Evolutionary conservation across 192 early-diverging fungal species (phyloP).

Genomic region (Mortierella hygrophila): DNA sequence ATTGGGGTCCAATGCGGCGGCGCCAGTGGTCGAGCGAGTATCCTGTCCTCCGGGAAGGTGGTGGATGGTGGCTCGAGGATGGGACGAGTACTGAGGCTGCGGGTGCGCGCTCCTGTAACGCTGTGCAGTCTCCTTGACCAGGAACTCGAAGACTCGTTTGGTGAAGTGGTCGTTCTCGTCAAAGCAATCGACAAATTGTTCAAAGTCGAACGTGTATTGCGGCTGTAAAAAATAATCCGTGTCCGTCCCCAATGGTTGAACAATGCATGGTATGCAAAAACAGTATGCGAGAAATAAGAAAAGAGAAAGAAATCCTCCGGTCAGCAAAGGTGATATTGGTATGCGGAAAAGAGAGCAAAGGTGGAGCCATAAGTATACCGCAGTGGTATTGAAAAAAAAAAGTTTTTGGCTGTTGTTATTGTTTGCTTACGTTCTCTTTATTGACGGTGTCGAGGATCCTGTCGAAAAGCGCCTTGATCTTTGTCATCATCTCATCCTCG

Average conservation of each 20-base stretch:
- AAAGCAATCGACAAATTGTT: conserved; percentile 51
- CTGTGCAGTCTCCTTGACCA: conserved; percentile 46
- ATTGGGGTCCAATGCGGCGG: not conserved
- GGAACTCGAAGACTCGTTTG: conserved; percentile 43
- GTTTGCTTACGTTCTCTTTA: conserved; percentile 45
- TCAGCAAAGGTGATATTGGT: not conserved
- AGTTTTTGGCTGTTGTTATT: not conserved
- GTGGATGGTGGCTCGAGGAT: conserved; percentile 30
- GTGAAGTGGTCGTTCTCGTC: conserved; percentile 48
- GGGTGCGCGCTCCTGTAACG: conserved; percentile 34
- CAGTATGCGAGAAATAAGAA: not conserved
- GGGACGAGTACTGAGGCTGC: not conserved
- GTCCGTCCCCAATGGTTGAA: conserved; percentile 1
- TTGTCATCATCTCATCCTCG: conserved; percentile 52
- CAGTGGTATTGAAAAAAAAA: not conserved
- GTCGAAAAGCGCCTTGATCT: conserved; percentile 47
- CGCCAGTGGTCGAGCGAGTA: not conserved
- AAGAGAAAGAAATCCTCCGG: not conserved
- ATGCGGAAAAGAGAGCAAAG: not conserved
- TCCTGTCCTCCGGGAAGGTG: conserved; percentile 14
- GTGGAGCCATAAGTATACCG: not conserved
- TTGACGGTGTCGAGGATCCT: conserved; percentile 44
- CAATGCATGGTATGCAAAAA: not conserved
- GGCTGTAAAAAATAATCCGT: conserved; percentile 10
- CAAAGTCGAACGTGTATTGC: conserved; percentile 40